Evolutionary conservation across 2,329 filamentous ascomycete genomes (phyloP).

Genomic region (Tothia fuscella): DNA sequence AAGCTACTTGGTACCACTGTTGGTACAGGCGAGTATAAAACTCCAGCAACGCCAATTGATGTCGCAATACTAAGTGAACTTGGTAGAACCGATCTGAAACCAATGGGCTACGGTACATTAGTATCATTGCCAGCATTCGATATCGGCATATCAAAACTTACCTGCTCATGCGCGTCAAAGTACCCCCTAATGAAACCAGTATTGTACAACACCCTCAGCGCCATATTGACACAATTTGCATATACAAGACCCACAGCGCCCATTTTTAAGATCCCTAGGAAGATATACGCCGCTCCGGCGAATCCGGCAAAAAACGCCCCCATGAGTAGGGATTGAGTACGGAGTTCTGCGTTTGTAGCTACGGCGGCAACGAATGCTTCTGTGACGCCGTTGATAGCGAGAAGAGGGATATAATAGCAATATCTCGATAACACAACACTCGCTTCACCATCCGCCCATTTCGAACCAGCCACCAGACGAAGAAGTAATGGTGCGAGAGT

Average conservation of each 20-base stretch:
- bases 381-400: constrained; percentile 81
- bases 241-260: constrained; percentile 73
- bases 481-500: constrained; percentile 62
- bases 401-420: constrained; percentile 84
- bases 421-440: constrained; percentile 65
- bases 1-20: constrained; percentile 24
- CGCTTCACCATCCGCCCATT: constrained; percentile 65
- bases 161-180: constrained; percentile 37
- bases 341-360: constrained; percentile 62
- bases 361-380: constrained; percentile 90
- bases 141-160: constrained; percentile 10
- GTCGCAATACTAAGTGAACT: constrained; percentile 24
- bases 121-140: not conserved
- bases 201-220: constrained; percentile 73
- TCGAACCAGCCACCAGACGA: constrained; percentile 59
- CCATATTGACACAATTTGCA: constrained; percentile 87
- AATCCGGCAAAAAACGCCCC: constrained; percentile 66
- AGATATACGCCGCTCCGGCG: constrained; percentile 59
- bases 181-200: constrained; percentile 56
- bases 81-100: constrained; percentile 19
- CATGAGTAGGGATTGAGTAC: constrained; percentile 76
- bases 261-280: constrained; percentile 54
- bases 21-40: constrained; percentile 21
- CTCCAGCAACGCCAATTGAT: constrained; percentile 24
- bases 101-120: constrained; percentile 15